Percentiles rank a stretch among this genome's conserved stretches.
These are phyloP conservation scores for Akebia trifoliata DNA, from an alignment of 164 flowering plant species.

Conservation along the genomic window DNA sequence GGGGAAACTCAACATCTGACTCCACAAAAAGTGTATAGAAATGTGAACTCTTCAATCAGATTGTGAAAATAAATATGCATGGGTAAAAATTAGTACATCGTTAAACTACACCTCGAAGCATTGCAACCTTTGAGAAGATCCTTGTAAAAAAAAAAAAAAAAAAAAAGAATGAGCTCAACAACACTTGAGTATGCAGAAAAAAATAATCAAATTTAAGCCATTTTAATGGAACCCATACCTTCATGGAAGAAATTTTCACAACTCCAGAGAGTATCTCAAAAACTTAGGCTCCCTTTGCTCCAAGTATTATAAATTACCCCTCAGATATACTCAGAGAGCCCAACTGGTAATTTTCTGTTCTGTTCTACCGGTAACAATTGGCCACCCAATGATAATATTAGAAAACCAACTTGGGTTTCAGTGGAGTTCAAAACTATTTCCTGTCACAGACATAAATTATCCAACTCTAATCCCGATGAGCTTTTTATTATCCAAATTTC, in stretches of 20 bases:
- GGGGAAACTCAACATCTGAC: not conserved
- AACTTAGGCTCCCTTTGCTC: slow-evolving; percentile 29
- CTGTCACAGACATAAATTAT: no score
- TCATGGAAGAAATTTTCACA: slow-evolving; percentile 15
- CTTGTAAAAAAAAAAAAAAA: slow-evolving; percentile 16
- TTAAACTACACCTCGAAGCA: slow-evolving; percentile 19
- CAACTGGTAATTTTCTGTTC: slow-evolving; percentile 10
- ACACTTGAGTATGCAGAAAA: slow-evolving; percentile 17
- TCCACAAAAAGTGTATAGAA: not conserved
- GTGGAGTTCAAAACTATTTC: slow-evolving; percentile 17
- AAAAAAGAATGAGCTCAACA: slow-evolving; percentile 21
- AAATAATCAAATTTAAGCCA: slow-evolving; percentile 12
- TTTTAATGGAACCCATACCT: slow-evolving; percentile 25
- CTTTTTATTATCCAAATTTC: slow-evolving; percentile 4
- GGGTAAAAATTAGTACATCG: slow-evolving; percentile 7
- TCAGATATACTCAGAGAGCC: slow-evolving; percentile 8
- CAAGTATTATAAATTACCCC: slow-evolving; percentile 14
- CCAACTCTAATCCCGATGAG: not conserved
- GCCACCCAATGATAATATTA: slow-evolving; percentile 11
- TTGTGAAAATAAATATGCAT: slow-evolving; percentile 8
- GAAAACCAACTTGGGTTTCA: slow-evolving; percentile 13
- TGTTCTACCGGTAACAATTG: slow-evolving; percentile 9
- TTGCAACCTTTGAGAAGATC: slow-evolving; percentile 17
- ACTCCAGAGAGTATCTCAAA: slow-evolving; percentile 29
- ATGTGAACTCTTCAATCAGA: slow-evolving; percentile 14